Percentiles rank a stretch among this genome's conserved stretches.
Conservation (phyloP, 1,284 basidiomycete species). For the Butyriboletus appendiculatus region DNA sequence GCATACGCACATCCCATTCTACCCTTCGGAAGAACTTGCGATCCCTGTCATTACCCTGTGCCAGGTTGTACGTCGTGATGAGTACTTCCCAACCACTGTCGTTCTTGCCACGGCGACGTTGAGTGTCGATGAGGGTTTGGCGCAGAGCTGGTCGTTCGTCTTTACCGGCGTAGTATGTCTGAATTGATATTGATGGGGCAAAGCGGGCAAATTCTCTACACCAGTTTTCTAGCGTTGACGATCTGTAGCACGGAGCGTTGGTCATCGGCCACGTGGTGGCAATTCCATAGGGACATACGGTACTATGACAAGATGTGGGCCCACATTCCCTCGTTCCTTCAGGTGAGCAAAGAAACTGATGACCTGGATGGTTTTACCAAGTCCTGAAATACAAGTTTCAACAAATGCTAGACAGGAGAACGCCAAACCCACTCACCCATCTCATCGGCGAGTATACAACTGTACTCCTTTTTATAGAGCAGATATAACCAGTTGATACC, state of each 20-base stretch:
- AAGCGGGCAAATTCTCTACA: slow-evolving; percentile 94
- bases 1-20: slow-evolving; percentile 80
- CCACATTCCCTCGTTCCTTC: slow-evolving; percentile 73
- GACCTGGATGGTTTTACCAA: slow-evolving; percentile 98
- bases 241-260: slow-evolving; percentile 46
- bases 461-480: slow-evolving; percentile 78
- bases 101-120: slow-evolving; percentile 43
- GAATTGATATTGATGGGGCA: slow-evolving; percentile 83
- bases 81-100: slow-evolving; percentile 86
- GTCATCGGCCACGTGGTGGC: slow-evolving; percentile 31
- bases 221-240: slow-evolving; percentile 99
- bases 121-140: slow-evolving; percentile 65
- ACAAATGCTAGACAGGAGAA: not conserved
- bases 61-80: slow-evolving; percentile 95
- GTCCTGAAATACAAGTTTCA: slow-evolving; percentile 49
- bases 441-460: slow-evolving; percentile 97
- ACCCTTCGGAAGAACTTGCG: slow-evolving; percentile 90
- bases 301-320: slow-evolving; percentile 94
- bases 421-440: slow-evolving; percentile 67
- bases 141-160: slow-evolving; percentile 83
- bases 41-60: slow-evolving; percentile 85
- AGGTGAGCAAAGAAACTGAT: slow-evolving; percentile 94
- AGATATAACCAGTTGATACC: slow-evolving; percentile 98
- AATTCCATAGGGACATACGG: slow-evolving; percentile 67
- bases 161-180: slow-evolving; percentile 94